Evolutionary conservation across 2,329 filamentous ascomycete species (phyloP), one percentile per base, ranked within the genome.

Genomic region (Ophiostoma triangulosporum): DNA sequence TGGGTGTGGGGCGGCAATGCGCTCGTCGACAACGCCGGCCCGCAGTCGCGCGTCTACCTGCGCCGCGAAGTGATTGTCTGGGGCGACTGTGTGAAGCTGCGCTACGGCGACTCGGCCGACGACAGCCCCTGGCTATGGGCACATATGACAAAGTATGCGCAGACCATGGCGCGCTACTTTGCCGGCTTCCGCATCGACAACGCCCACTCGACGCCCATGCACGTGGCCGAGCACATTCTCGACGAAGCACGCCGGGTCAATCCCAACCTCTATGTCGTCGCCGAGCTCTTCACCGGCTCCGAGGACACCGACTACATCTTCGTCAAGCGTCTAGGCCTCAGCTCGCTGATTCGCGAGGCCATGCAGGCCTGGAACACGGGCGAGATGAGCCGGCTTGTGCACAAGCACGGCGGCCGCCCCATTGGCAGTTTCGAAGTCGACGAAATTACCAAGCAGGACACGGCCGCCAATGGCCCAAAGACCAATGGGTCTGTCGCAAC

Each of bases 1-100:
- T 98, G 93, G 93, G 90, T 98, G 8, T 98, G 93, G 93, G 91
- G 88, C 55, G 91, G 91, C 6, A 94, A 97, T 69, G 91, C 93
- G 1, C 78, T 97, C 68, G 77, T 88, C 43, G 93, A 98, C 70
- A 93, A 97, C 63, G 93, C 93, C 29, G 94, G 94, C 0, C 85
- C 89, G 0, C 75, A 86, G 48, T 95, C 91, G 8, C 83, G 84
- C 54, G 89, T 91, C n/a, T 98, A 98, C 64, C 77, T 98, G n/a
- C 81, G 88, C 51, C 81, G 93, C 60, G 89, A 98, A 67, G 88
- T 98, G 57, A 97, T 98, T 60, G 86, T 96, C 29, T 98, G 93
- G 93, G 90, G 91, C 14, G 93, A 98, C 65, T 98, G 94, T 65
- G 93, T 97, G 58, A 98, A 98, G 72, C 76, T 98, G 52, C 83